Conservation (phyloP, 2,329 filamentous ascomycete species). For the Exophiala aquamarina region DNA sequence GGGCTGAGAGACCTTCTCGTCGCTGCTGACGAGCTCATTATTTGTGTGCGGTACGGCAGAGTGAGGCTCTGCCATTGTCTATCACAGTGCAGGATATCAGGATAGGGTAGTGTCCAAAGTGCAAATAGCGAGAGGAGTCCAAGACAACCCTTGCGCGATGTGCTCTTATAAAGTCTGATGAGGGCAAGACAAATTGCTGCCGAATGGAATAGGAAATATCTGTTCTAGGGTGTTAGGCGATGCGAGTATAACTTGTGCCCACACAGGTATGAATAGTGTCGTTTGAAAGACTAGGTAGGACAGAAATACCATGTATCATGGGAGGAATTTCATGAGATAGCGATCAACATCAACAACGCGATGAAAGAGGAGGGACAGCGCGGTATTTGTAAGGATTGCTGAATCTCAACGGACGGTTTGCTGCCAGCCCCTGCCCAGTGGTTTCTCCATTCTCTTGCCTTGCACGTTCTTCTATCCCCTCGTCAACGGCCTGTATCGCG, state of each 20-base stretch:
- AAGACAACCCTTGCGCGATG: neutral
- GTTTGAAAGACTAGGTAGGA: neutral
- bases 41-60: neutral
- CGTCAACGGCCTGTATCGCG: too few relatives aligned
- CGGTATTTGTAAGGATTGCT: neutral
- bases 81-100: neutral
- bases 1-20: neutral
- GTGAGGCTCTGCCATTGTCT: neutral
- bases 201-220: too few relatives aligned
- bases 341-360: neutral
- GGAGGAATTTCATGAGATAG: neutral
- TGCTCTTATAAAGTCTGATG: neutral
- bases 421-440: neutral
- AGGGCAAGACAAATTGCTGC: too few relatives aligned
- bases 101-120: neutral
- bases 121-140: neutral
- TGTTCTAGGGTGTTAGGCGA: too few relatives aligned
- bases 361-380: neutral
- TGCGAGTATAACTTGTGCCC: too few relatives aligned
- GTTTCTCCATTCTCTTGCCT: neutral
- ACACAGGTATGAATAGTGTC: neutral
- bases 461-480: neutral
- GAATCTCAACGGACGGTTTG: neutral
- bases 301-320: neutral
- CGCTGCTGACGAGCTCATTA: neutral